A percentile compares a stretch with the other conserved stretches of the same genome.
phyloP scores from a whole-genome alignment of 352 stramenopile species.

The Pilasporangium apinafurcum region DNA sequence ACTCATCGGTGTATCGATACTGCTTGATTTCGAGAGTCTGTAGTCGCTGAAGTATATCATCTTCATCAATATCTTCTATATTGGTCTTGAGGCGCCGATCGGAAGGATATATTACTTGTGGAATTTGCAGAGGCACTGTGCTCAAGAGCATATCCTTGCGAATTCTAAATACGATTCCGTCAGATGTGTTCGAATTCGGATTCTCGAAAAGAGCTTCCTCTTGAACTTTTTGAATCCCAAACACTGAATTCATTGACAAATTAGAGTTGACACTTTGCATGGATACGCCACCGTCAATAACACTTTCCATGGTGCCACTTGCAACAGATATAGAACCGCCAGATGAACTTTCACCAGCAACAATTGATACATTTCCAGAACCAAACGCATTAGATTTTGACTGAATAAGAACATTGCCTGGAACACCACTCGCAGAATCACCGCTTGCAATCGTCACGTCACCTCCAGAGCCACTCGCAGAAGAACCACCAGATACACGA shows the following conservation, averaged over 20 bases:
- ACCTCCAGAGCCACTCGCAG: conserved; percentile 13
- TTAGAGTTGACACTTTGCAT: no score
- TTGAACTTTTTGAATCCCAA: no score
- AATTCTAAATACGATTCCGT: no score
- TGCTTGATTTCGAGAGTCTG: conserved; percentile 84
- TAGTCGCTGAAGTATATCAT: conserved; percentile 87
- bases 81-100: conserved; percentile 92
- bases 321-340: background rate
- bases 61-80: conserved; percentile 85
- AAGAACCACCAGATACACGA: conserved; percentile 12
- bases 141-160: no score
- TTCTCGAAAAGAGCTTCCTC: no score
- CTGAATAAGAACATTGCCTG: conserved; percentile 19
- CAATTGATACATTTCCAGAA: conserved; percentile 5
- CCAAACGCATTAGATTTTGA: no score
- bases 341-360: background rate
- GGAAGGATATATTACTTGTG: conserved; percentile 88
- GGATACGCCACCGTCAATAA: conserved; percentile 3
- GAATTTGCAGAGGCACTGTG: conserved; percentile 66
- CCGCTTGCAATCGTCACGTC: conserved; percentile 16
- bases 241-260: no score
- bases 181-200: no score
- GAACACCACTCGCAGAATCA: conserved; percentile 9
- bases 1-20: conserved; percentile 90
- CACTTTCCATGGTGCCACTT: conserved; percentile 6